A percentile compares a stretch with the other conserved stretches of the same genome.
These are phyloP conservation scores for Tricholoma terreum DNA, from an alignment of 768 basidiomycete species.

Conservation along the genomic window DNA sequence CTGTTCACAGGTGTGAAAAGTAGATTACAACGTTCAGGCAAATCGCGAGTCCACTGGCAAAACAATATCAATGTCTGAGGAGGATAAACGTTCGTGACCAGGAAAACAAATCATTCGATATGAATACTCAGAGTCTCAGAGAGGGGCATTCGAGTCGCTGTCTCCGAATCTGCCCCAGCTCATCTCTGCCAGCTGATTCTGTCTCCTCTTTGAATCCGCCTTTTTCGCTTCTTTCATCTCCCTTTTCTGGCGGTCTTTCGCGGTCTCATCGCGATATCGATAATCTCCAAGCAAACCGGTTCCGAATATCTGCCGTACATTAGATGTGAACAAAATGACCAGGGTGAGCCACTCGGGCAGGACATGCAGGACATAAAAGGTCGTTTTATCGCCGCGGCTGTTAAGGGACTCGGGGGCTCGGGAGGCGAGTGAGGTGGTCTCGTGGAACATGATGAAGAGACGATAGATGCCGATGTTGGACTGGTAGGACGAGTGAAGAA, in stretches of 20 bases:
- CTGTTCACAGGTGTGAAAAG: no score
- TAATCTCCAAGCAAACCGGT: conserved; percentile 34
- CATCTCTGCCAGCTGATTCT: no score
- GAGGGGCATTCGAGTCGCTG: no score
- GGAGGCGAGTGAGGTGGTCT: conserved; percentile 30
- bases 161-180: no score
- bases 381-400: conserved; percentile 31
- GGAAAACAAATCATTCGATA: no score
- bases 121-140: no score
- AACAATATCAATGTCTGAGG: no score
- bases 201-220: conserved; percentile 1
- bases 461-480: conserved; percentile 37
- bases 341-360: conserved; percentile 41
- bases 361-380: conserved; percentile 43
- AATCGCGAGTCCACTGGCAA: no score
- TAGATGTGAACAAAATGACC: conserved; percentile 25
- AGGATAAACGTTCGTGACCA: no score
- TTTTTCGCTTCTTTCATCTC: conserved; percentile 16
- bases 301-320: conserved; percentile 30
- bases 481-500: conserved; percentile 14
- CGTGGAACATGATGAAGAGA: conserved; percentile 35
- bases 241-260: conserved; percentile 20
- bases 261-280: conserved; percentile 27
- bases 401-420: conserved; percentile 30
- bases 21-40: no score